phyloP scores from a whole-genome alignment of 2,329 filamentous ascomycete species.

The Penicillium sp. region DNA sequence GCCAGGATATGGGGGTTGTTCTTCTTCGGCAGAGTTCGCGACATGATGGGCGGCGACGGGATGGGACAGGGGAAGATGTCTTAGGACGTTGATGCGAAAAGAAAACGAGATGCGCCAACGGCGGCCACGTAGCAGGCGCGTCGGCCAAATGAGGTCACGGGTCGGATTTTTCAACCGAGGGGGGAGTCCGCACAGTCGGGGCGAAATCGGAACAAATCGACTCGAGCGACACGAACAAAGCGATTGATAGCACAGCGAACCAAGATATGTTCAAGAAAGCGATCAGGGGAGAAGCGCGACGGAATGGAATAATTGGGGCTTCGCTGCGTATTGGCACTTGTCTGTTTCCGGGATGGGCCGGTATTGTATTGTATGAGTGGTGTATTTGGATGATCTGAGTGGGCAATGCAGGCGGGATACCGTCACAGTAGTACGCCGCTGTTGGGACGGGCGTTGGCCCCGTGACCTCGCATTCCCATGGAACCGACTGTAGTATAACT shows the following conservation, averaged over 20 bases:
- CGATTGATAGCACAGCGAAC: conserved; percentile 5
- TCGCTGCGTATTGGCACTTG: conserved; percentile 20
- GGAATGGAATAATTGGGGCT: conserved; percentile 18
- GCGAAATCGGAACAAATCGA: conserved; percentile 2
- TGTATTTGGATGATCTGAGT: conserved; percentile 7
- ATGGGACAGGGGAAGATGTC: conserved; percentile 9
- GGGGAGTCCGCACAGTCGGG: neutral
- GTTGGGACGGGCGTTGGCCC: conserved; percentile 20
- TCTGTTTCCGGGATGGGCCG: conserved; percentile 29
- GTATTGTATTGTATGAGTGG: conserved; percentile 11
- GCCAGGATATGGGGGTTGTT: conserved; percentile 52
- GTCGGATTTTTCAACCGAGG: conserved; percentile 26
- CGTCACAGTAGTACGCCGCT: neutral
- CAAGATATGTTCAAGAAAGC: conserved; percentile 10
- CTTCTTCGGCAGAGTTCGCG: conserved; percentile 51
- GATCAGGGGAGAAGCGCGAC: conserved; percentile 29
- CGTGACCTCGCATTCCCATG: conserved; percentile 17
- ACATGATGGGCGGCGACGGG: conserved; percentile 34
- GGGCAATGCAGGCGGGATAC: conserved; percentile 5
- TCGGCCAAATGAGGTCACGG: conserved; percentile 27
- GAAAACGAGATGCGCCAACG: conserved; percentile 37
- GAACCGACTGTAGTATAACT: no score
- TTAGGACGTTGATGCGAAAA: conserved; percentile 17
- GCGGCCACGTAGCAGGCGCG: conserved; percentile 52
- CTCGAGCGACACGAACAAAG: neutral